Conservation (phyloP, 164 flowering plant genomes). For the Umbellularia californica region DNA sequence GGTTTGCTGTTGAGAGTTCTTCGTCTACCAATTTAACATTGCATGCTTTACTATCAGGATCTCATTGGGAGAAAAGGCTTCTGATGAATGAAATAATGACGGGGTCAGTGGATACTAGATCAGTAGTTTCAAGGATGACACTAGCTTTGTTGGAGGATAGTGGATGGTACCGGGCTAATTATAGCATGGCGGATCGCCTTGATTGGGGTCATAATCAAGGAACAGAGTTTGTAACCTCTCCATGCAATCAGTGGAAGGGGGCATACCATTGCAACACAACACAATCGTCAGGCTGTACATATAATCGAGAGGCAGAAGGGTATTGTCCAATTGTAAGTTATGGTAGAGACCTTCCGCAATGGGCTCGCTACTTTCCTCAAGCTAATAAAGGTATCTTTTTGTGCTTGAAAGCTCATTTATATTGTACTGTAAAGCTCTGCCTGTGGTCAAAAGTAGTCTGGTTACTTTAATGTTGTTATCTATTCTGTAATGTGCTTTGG, state of each 20-base stretch:
- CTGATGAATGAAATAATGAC: conserved; percentile 99
- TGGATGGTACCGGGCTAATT: conserved; percentile 98
- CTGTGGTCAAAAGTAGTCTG: no score
- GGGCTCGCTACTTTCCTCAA: conserved; percentile 97
- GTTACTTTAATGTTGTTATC: no score
- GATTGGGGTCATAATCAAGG: conserved; percentile 99
- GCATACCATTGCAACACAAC: conserved; percentile 98
- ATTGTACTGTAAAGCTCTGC: no score
- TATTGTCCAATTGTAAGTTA: conserved; percentile 96
- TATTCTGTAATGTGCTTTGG: no score
- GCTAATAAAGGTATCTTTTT: conserved; percentile 72
- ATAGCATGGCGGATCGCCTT: conserved; percentile 91
- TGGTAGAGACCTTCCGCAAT: conserved; percentile 84
- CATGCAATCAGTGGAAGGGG: conserved; percentile 98
- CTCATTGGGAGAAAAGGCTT: conserved; percentile 99
- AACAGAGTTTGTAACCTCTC: conserved; percentile 80
- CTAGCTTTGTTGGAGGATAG: conserved; percentile 95
- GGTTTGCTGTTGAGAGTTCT: background rate
- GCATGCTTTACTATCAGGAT: conserved; percentile 50
- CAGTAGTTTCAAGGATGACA: conserved; percentile 97
- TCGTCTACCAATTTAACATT: background rate
- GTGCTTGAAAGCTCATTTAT: background rate
- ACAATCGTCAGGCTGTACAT: conserved; percentile 93
- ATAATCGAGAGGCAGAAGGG: conserved; percentile 98
- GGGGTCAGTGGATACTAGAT: conserved; percentile 97